Evolutionary conservation across 176 grass and related monocot genomes (phyloP), one percentile per base, ranked within the genome.

Genomic region (Oryza nivara): DNA sequence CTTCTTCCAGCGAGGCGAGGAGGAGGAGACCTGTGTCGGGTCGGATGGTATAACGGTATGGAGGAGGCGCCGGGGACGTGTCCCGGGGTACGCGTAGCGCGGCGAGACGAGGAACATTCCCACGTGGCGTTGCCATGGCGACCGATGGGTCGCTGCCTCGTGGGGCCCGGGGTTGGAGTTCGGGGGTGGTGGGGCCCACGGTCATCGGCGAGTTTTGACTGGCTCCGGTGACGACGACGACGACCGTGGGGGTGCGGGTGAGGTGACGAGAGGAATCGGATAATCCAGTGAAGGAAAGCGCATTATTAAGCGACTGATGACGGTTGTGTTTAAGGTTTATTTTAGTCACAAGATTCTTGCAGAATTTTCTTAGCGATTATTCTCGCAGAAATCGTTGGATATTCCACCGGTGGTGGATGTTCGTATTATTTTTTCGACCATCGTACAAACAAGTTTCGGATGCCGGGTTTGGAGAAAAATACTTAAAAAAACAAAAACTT

Each of bases 1-100:
- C 19, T 3, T 19, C 74, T 60, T 20, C 65, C 82, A 84, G 64
- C 67, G 68, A 36, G 35, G 64, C 67, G 68, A 36, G 35, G 35
- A 83, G 40, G 40, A 41, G 40, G 40, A 41, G 89, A 90, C 88
- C 88, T 89, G 87, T 97, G 94, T 94, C 89, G 90, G 85, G 92
- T 94, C 89, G 90, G 88, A 32, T 32, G 28, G 91, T 61, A 77
- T 83, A 89, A 86, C 88, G 81, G 82, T 78, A 82, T 51, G 56
- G 76, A 65, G 40, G 28, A 70, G 52, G 17, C 74, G 75, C 79
- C 38, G 84, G 79, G 73, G 48, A 23, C n/a, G 83, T 3, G 73
- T 35, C 7, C 11, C 22, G 9, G 88, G 88, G 88, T 80, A 87
- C 89, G 80, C 75, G 64, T 90, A 90, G 89, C 84, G 22, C 84